Conservation (phyloP, 2,329 filamentous ascomycete species). For the Colletotrichum sp. region DNA sequence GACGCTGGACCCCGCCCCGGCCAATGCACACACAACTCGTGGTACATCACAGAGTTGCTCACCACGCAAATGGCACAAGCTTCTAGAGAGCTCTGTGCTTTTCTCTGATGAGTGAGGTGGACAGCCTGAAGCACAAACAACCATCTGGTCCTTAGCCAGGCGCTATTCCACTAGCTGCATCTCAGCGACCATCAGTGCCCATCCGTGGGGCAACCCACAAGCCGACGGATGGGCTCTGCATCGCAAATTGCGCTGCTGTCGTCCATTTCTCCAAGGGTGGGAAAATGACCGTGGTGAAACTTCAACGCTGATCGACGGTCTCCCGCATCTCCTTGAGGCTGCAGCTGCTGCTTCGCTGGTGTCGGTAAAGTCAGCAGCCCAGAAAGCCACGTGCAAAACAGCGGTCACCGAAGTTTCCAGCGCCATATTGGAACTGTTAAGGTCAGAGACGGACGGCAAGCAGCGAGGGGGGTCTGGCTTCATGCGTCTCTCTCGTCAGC, state of each 20-base stretch:
- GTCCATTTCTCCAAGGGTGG: neutral
- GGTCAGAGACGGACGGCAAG: neutral
- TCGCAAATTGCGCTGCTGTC: neutral
- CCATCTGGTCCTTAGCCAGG: neutral
- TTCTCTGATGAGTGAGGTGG: neutral
- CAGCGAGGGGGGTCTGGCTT: neutral
- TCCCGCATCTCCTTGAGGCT: neutral
- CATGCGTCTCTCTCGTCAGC: neutral
- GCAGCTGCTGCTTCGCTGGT: neutral
- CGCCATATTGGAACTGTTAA: neutral
- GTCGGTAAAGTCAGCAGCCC: neutral
- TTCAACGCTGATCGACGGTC: constrained; percentile 5
- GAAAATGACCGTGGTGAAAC: constrained; percentile 7
- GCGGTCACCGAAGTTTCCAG: neutral
- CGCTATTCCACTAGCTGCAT: constrained; percentile 13
- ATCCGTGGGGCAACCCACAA: constrained; percentile 16
- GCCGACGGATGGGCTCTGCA: neutral
- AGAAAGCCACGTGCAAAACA: neutral
- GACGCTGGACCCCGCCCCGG: neutral
- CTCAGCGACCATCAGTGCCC: constrained; percentile 6
- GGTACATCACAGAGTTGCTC: neutral
- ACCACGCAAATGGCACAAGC: neutral
- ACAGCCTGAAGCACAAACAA: constrained; percentile 13
- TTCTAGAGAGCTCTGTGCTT: neutral
- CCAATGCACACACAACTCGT: neutral